Evolutionary conservation across 2,329 filamentous ascomycete genomes (phyloP).

Genomic region (Diplodia corticola): DNA sequence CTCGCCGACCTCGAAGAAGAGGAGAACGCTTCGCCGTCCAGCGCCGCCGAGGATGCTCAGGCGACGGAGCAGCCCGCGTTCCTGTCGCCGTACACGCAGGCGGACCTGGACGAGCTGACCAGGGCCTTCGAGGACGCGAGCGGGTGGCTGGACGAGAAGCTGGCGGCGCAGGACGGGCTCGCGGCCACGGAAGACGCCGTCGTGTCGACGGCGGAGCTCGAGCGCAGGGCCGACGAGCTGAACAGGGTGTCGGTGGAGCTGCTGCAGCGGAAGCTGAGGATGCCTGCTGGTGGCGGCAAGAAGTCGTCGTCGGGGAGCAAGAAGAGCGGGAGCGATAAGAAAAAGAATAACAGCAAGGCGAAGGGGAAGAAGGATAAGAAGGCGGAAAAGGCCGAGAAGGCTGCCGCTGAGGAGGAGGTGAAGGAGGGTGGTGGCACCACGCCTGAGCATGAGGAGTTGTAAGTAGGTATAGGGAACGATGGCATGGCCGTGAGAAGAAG

Average conservation of each 20-base stretch:
- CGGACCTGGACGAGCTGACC: constrained; percentile 69
- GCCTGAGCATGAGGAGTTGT: constrained; percentile 24
- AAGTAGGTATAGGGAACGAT: not conserved
- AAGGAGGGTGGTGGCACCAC: not conserved
- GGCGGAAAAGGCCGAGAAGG: constrained; percentile 22
- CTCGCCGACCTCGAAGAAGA: constrained; percentile 66
- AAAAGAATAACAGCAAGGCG: constrained; percentile 36
- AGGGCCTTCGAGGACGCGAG: constrained; percentile 62
- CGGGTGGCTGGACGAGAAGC: constrained; percentile 74
- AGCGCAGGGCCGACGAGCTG: constrained; percentile 68
- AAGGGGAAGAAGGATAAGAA: constrained; percentile 23
- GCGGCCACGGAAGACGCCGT: constrained; percentile 71
- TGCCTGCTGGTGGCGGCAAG: constrained; percentile 33
- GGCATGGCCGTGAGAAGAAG: too few relatives aligned
- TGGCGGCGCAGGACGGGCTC: constrained; percentile 70
- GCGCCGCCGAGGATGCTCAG: constrained; percentile 34
- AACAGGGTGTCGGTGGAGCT: constrained; percentile 70
- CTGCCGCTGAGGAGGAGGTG: constrained; percentile 22
- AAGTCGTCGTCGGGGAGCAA: not conserved
- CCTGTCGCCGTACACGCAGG: constrained; percentile 67
- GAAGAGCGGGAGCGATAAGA: constrained; percentile 39
- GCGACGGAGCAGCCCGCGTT: constrained; percentile 57
- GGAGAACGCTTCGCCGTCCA: constrained; percentile 46
- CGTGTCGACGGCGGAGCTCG: constrained; percentile 70
- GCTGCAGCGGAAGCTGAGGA: constrained; percentile 66